Evolutionary conservation across 2,329 filamentous ascomycete genomes (phyloP), one percentile per base, ranked within the genome.

Genomic region (Beauveria rudraprayagi): DNA sequence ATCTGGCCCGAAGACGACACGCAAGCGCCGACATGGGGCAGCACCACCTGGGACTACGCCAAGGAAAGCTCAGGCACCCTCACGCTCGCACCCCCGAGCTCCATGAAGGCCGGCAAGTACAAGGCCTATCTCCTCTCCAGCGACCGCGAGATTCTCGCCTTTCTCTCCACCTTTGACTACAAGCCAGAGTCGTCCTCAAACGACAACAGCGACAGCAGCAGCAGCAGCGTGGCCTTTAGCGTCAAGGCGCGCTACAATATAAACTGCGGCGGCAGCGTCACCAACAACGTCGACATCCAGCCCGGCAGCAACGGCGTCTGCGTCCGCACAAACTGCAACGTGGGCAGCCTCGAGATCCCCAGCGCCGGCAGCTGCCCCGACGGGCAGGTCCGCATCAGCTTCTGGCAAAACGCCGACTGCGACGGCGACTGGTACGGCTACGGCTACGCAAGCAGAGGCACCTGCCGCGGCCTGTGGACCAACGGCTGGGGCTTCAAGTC

Each of bases 311-410:
- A 57, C 24, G 55, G 55, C 43, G 24, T 48, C n/a, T 57, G 55
- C 24, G 55, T 57, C 4, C 48, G 41, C 30, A 48, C 55, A 16
- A 41, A 41, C 44, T 57, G 55, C 30, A 37, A 37, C 19, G 55
- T 57, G 16, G 55, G 43, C 3, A 57, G 55, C n/a, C 55, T 57
- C n/a, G 57, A 60, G 11, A 53, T 60, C 40, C 37, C 34, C 3
- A 24, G 14, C 19, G 28, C n/a, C 19, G 57, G 57, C 9, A 60
- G 43, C 57, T 60, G 57, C 19, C 57, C 57, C 9, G n/a, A 34
- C 19, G 57, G 57, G 14, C 48, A 60, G 19, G 26, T 60, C 8
- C 57, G 50, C 14, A 60, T 60, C 17, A 60, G 57, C 41, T 60
- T 54, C n/a, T 60, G 57, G 57, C 48, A 60, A 9, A 54, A 47